Conservation (phyloP, 1,284 basidiomycete genomes). For the Cutaneotrichosporon sp. region DNA sequence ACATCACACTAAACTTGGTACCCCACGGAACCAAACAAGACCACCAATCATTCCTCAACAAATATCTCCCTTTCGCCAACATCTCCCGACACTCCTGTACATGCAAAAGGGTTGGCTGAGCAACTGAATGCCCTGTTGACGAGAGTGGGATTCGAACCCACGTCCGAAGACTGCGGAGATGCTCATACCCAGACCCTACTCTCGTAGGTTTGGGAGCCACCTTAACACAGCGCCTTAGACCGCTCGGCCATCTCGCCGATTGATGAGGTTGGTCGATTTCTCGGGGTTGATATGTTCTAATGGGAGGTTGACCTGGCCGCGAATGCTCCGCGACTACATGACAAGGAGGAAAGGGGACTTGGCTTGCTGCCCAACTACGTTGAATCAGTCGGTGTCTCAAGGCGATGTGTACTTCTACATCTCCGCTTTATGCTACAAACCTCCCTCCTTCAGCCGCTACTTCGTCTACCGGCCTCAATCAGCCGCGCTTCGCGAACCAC, state of each 20-base stretch:
- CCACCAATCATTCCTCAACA: too few relatives aligned
- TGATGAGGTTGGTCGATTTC: too few relatives aligned
- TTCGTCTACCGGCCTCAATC: neutral
- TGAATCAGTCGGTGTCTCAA: neutral
- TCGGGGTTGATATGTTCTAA: too few relatives aligned
- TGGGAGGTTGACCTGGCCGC: too few relatives aligned
- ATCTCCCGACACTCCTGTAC: too few relatives aligned
- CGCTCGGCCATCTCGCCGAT: slow-evolving; percentile 27
- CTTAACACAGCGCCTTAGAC: slow-evolving; percentile 32
- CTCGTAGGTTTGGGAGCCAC: neutral
- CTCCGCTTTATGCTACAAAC: neutral
- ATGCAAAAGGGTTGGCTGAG: slow-evolving; percentile 8
- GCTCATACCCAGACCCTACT: too few relatives aligned
- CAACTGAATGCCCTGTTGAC: slow-evolving; percentile 19
- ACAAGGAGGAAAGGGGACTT: too few relatives aligned
- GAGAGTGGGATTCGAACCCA: slow-evolving; percentile 51
- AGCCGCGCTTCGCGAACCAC: slow-evolving; percentile 60
- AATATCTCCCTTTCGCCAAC: too few relatives aligned
- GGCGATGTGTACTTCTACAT: neutral
- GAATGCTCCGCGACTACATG: too few relatives aligned
- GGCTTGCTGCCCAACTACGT: too few relatives aligned
- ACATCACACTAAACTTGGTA: too few relatives aligned
- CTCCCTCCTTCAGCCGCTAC: neutral
- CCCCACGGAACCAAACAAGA: too few relatives aligned
- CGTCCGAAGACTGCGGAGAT: slow-evolving; percentile 42